Percentiles rank a stretch among this genome's conserved stretches.
These are phyloP conservation scores for Leccinum rimulosum DNA, from an alignment of 768 basidiomycete species.

Conservation along the genomic window DNA sequence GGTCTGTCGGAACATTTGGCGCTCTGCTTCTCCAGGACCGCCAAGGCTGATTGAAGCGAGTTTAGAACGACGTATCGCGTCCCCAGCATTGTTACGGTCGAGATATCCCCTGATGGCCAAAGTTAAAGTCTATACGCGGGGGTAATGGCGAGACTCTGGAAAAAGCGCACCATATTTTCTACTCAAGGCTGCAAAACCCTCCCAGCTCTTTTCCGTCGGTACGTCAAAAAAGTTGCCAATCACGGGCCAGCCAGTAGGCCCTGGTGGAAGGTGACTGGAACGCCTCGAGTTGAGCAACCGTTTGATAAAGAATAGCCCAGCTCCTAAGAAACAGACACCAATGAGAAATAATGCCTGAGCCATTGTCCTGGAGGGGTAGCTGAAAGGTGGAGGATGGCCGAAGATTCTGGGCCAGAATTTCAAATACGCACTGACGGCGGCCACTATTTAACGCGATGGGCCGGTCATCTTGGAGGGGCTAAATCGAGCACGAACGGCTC, in stretches of 20 bases:
- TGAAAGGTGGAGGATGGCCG: background rate
- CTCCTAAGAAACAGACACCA: slow-evolving; percentile 16
- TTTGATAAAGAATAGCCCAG: slow-evolving; percentile 9
- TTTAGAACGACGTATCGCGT: slow-evolving; percentile 51
- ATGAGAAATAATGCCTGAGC: background rate
- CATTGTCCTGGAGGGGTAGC: background rate
- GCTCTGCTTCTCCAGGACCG: slow-evolving; percentile 52
- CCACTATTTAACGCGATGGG: background rate
- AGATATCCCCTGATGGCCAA: slow-evolving; percentile 17
- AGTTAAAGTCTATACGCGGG: slow-evolving; percentile 7
- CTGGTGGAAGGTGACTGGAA: slow-evolving; percentile 16
- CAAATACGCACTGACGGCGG: background rate
- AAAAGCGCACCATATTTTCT: slow-evolving; percentile 45
- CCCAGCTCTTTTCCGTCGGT: slow-evolving; percentile 49
- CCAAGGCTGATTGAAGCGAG: slow-evolving; percentile 41
- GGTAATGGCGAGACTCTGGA: background rate
- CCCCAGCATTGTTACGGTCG: slow-evolving; percentile 34
- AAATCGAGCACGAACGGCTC: background rate
- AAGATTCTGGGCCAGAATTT: background rate
- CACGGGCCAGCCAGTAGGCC: slow-evolving; percentile 34
- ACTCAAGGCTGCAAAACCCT: slow-evolving; percentile 51
- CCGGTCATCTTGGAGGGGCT: background rate
- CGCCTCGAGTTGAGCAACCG: background rate
- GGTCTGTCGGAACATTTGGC: slow-evolving; percentile 45
- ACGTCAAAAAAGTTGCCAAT: slow-evolving; percentile 56